Conservation (phyloP, 441 rosid species). For the Corymbia citriodora region DNA sequence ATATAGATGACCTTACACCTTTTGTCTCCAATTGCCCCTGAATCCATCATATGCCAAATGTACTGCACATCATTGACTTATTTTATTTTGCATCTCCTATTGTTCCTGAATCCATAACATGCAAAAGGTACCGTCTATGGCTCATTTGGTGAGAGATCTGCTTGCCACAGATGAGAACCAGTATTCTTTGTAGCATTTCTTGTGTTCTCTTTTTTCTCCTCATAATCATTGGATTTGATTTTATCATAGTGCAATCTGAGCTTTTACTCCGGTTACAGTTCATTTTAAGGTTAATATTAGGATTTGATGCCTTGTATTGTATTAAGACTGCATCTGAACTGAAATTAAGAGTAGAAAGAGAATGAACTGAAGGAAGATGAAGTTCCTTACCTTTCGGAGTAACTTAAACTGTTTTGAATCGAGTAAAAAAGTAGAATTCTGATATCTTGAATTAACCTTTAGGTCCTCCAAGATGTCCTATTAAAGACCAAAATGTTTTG, state of each 20-base stretch:
- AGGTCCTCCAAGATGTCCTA: not conserved
- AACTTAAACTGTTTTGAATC: not conserved
- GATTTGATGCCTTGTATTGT: not conserved
- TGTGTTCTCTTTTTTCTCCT: not conserved
- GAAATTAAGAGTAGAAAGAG: not conserved
- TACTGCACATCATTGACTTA: not conserved
- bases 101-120: not conserved
- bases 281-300: not conserved
- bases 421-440: not conserved
- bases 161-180: not conserved
- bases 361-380: not conserved
- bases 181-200: not conserved
- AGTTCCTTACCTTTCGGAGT: not conserved
- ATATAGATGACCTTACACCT: not conserved
- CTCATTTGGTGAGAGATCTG: not conserved
- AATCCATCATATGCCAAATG: not conserved
- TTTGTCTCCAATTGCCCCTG: not conserved
- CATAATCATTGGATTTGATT: not conserved
- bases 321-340: not conserved
- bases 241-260: not conserved
- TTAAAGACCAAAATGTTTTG: not conserved
- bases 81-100: not conserved
- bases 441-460: not conserved
- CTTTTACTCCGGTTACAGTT: not conserved
- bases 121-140: not conserved